These are phyloP conservation scores for Pulicaria dysenterica DNA, from an alignment of 129 eudicot genomes.

Conservation along the genomic window DNA sequence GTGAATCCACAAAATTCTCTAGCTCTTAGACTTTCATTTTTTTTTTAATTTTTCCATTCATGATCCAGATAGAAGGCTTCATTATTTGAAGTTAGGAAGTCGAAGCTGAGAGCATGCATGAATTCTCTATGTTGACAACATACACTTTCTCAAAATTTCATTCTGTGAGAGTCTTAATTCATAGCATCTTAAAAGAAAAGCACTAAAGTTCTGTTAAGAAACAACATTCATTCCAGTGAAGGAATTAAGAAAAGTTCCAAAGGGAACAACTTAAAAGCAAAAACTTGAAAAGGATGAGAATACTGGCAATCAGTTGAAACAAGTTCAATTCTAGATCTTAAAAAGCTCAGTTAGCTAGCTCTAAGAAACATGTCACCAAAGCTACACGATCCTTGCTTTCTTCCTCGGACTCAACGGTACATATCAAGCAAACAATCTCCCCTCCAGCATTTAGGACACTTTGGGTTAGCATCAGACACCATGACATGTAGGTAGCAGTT, in stretches of 20 bases:
- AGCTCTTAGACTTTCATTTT: too few species aligned
- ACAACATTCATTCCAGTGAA: background rate
- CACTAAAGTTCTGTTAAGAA: background rate
- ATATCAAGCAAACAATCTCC: conserved; percentile 27
- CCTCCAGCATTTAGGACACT: conserved; percentile 27
- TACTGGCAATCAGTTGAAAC: background rate
- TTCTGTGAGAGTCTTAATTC: too few species aligned
- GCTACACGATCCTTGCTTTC: conserved; percentile 12
- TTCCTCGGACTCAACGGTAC: conserved; percentile 1
- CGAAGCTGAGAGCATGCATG: background rate
- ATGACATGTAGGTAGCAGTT: conserved; percentile 24
- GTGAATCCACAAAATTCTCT: too few species aligned
- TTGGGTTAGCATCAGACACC: conserved; percentile 20
- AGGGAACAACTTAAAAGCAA: background rate
- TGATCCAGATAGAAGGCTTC: too few species aligned
- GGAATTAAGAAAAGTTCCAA: background rate
- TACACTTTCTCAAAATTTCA: too few species aligned
- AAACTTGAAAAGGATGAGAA: background rate
- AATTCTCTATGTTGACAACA: background rate
- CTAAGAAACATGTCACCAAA: background rate
- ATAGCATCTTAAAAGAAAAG: background rate
- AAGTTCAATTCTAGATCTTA: background rate
- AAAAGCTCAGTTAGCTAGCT: background rate
- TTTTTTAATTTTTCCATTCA: too few species aligned
- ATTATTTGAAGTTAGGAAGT: too few species aligned